Evolutionary conservation across 1,139 yeast species (phyloP).

Genomic region (Geotrichum histeridarum): DNA sequence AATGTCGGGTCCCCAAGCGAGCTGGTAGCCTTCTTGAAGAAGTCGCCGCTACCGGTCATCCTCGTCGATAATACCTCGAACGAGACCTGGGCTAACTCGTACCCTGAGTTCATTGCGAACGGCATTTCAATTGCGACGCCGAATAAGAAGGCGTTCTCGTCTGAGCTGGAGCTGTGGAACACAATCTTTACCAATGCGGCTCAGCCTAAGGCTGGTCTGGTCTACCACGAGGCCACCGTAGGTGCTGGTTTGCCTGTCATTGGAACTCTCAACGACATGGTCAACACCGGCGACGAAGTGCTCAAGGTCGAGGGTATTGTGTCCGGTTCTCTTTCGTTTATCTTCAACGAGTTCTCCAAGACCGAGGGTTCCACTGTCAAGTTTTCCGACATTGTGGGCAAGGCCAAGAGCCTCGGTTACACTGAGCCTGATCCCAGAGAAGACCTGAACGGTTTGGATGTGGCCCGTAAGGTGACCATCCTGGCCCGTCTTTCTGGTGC

Average conservation of each 20-base stretch:
- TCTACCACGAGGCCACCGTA: slow-evolving; percentile 97
- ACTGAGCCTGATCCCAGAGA: slow-evolving; percentile 99
- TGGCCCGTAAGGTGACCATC: slow-evolving; percentile 95
- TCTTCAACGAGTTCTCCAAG: slow-evolving; percentile 87
- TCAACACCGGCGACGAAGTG: slow-evolving; percentile 88
- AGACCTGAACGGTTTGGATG: slow-evolving; percentile 94
- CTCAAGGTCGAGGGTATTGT: slow-evolving; percentile 91
- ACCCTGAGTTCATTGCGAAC: slow-evolving; percentile 64
- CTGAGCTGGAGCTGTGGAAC: slow-evolving; percentile 72
- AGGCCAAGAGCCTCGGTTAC: slow-evolving; percentile 87
- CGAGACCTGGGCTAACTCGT: slow-evolving; percentile 64
- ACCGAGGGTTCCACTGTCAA: slow-evolving; percentile 52
- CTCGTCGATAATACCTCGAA: slow-evolving; percentile 92
- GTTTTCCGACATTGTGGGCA: slow-evolving; percentile 83
- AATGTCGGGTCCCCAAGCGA: slow-evolving; percentile 47
- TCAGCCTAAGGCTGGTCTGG: slow-evolving; percentile 61
- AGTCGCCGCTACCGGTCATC: slow-evolving; percentile 69
- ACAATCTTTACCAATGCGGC: slow-evolving; percentile 51
- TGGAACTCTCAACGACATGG: slow-evolving; percentile 79
- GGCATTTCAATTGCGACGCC: slow-evolving; percentile 97
- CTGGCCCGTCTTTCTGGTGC: slow-evolving; percentile 89
- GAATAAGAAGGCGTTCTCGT: slow-evolving; percentile 95
- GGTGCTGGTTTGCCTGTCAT: slow-evolving; percentile 97
- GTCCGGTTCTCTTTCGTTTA: slow-evolving; percentile 91
- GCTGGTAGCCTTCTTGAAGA: slow-evolving; percentile 51